Conservation (phyloP, 2,329 filamentous ascomycete species). For the Claviceps maximensis region DNA sequence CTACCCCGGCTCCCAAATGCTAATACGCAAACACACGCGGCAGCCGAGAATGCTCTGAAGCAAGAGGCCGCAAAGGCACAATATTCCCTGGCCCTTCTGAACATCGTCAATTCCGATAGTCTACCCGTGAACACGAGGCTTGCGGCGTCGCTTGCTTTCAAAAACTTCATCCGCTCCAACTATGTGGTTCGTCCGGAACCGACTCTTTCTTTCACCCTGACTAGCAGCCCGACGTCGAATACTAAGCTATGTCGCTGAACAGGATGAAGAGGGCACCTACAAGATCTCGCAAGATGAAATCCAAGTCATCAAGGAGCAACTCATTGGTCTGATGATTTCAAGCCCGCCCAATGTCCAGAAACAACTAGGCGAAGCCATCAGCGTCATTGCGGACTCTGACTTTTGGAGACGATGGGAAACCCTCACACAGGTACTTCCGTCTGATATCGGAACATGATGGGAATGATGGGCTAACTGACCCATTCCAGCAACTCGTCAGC, state of each 20-base stretch:
- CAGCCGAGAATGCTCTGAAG: conserved; percentile 73
- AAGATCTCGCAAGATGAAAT: conserved; percentile 77
- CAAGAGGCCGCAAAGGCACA: conserved; percentile 69
- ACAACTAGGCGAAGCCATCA: conserved; percentile 92
- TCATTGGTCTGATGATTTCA: conserved; percentile 92
- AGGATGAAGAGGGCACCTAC: conserved; percentile 89
- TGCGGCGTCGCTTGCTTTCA: conserved; percentile 85
- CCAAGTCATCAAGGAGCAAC: conserved; percentile 78
- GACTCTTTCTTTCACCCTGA: neutral
- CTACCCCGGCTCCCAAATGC: conserved; percentile 17
- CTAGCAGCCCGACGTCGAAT: conserved; percentile 1
- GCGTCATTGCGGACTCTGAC: conserved; percentile 93
- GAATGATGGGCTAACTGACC: conserved; percentile 4
- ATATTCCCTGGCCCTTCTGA: conserved; percentile 79
- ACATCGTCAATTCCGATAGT: conserved; percentile 68
- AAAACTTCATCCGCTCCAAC: conserved; percentile 92
- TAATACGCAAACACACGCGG: conserved; percentile 21
- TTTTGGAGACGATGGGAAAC: conserved; percentile 96
- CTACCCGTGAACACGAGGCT: conserved; percentile 70
- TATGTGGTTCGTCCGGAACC: conserved; percentile 53
- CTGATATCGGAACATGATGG: too few relatives aligned
- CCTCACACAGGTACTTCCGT: conserved; percentile 54
- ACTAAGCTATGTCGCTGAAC: conserved; percentile 9
- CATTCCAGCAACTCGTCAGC: conserved; percentile 63
- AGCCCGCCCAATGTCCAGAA: conserved; percentile 79